Evolutionary conservation across 2,329 filamentous ascomycete genomes (phyloP).

Genomic region (Apiospora marii): DNA sequence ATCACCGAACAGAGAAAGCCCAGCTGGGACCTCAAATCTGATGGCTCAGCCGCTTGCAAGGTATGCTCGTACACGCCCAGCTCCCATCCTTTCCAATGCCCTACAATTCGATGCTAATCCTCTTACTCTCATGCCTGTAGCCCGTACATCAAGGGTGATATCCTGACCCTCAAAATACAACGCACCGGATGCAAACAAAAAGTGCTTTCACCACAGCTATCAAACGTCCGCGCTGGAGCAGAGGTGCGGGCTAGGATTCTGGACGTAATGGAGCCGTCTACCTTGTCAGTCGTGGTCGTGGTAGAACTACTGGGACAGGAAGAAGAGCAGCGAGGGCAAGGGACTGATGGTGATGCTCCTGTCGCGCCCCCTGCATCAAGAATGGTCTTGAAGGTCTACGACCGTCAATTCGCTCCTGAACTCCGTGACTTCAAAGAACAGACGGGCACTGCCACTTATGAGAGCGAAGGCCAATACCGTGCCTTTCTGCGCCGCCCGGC

Average conservation of each 20-base stretch:
- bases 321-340: not conserved
- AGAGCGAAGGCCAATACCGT: not conserved
- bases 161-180: not conserved
- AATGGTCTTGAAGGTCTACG: not conserved
- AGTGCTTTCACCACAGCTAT: not conserved
- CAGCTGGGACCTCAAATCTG: not conserved
- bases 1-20: not conserved
- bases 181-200: not conserved
- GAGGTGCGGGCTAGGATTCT: not conserved
- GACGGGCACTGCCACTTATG: not conserved
- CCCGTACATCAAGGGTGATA: not conserved
- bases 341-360: not conserved
- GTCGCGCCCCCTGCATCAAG: not conserved
- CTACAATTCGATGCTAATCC: not conserved
- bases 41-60: not conserved
- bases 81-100: no score
- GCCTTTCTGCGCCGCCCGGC: conserved; percentile 7
- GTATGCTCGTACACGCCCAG: not conserved
- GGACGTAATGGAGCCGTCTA: not conserved
- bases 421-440: not conserved
- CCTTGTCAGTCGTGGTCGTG: not conserved
- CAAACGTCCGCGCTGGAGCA: not conserved
- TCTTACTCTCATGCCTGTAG: not conserved
- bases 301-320: not conserved
- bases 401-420: not conserved